Base-by-base conservation (phyloP, 495 filamentous ascomycete genomes). In the Penicillium malachiteum region DNA sequence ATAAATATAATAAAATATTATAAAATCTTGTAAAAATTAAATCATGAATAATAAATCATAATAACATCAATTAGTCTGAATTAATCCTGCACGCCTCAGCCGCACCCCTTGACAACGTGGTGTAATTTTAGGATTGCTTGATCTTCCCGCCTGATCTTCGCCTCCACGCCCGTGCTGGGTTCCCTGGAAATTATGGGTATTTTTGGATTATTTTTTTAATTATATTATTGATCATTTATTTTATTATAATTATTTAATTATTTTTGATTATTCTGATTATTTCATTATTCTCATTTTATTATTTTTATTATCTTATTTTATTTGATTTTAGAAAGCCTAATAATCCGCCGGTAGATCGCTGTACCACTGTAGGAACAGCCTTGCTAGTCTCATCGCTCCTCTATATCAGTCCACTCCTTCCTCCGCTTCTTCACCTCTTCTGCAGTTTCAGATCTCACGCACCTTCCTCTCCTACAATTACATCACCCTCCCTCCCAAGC, bases 141-240 rank as follows among this genome's bases (percentile, higher is more conserved):
- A 68, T 68, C 65, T 55, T 68, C 65, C 65, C 65, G 64, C 58
- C 56, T 58, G 61, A 64, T 64, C 61, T 62, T 57, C 57, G 49
- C 60, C 60, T 62, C 62, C 64, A 64, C 60, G 60, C 57, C 63
- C 57, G 63, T 64, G 63, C 63, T 64, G 48, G 45, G 55, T 57
- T 59, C 54, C 44, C 52, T 50, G 32, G 37, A 42, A 49, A 54
- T 53, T 55, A 42, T 55, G 59, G 55, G 46, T 54, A 63, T 59
- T 66, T 58, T 58, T 56, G 39, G 47, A 42, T 26, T 1, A 26
- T 26, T 26, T 26, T 26, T 48, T 54, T 41, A 35, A 47, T 40
- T 37, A 47, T 17, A 34, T 41, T 33, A 48, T 50, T 55, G 54
- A 42, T 16, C 39, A 33, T 59, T 55, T 37, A 48, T 55, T 52